Percentiles rank a stretch among this genome's conserved stretches.
These are phyloP conservation scores for Lumnitzera racemosa DNA, from an alignment of 345 rosid species.

Conservation along the genomic window DNA sequence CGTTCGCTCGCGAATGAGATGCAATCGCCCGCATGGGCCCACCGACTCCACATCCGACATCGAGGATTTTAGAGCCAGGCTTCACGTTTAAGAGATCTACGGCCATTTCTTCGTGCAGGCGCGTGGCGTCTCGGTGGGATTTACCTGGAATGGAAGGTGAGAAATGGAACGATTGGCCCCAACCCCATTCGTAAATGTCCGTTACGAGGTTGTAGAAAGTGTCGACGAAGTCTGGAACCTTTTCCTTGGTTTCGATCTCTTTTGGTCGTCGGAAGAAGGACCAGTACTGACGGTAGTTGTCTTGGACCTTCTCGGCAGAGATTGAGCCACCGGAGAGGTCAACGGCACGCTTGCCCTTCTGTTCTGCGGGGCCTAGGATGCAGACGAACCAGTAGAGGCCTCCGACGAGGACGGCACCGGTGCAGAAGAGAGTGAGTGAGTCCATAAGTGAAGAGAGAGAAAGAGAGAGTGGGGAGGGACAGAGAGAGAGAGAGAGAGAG, in stretches of 20 bases:
- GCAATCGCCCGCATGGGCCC: constrained; percentile 99
- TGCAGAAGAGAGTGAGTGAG: constrained; percentile 48
- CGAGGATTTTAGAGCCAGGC: constrained; percentile 55
- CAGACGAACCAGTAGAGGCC: constrained; percentile 88
- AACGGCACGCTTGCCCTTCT: constrained; percentile 59
- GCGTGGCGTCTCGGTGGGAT: constrained; percentile 80
- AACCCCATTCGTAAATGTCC: constrained; percentile 98
- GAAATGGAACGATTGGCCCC: constrained; percentile 99
- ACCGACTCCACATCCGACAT: constrained; percentile 94
- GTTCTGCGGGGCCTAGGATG: constrained; percentile 83
- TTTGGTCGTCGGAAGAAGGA: constrained; percentile 83
- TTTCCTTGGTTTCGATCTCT: constrained; percentile 72
- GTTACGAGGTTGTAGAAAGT: constrained; percentile 91
- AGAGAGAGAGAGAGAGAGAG: no score
- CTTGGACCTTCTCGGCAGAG: constrained; percentile 71
- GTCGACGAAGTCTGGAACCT: constrained; percentile 87
- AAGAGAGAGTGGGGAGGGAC: neutral
- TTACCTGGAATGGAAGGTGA: constrained; percentile 72
- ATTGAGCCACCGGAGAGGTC: constrained; percentile 92
- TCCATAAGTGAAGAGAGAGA: constrained; percentile 29
- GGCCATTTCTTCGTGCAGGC: constrained; percentile 83
- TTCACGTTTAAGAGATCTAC: constrained; percentile 64
- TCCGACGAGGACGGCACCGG: constrained; percentile 61
- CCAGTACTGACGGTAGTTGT: constrained; percentile 77
- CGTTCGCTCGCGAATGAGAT: constrained; percentile 72